Evolutionary conservation across 306 rosid species (phyloP).

Genomic region (Acacia crassicarpa): DNA sequence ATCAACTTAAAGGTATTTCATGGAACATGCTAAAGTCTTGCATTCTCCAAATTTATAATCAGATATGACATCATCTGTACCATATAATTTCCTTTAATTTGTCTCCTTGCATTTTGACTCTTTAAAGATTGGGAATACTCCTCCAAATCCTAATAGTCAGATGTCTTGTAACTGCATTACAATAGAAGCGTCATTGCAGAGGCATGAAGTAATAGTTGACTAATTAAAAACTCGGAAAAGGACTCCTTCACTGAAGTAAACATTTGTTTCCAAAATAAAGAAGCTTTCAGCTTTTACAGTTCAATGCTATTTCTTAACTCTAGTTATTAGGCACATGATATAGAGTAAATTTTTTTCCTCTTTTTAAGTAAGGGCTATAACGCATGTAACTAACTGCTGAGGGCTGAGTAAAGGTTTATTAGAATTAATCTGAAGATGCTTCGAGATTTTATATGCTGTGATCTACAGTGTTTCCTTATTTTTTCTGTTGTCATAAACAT

Average conservation of each 20-base stretch:
- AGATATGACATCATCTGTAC: neutral
- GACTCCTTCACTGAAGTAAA: neutral
- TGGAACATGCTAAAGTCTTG: slow-evolving; percentile 8
- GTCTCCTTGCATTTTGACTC: slow-evolving; percentile 6
- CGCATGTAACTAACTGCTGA: neutral
- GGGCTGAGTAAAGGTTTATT: neutral
- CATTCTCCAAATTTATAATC: slow-evolving; percentile 12
- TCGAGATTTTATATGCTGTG: neutral
- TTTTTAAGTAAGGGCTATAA: neutral
- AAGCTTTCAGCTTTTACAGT: neutral
- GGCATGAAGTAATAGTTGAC: neutral
- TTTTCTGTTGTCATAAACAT: neutral
- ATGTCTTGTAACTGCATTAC: slow-evolving; percentile 2
- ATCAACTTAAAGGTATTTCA: slow-evolving; percentile 80
- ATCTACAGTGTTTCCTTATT: neutral
- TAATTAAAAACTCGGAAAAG: neutral
- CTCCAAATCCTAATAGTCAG: neutral
- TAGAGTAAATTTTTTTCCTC: neutral
- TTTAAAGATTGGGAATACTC: slow-evolving; percentile 16
- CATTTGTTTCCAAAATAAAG: neutral
- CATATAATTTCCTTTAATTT: slow-evolving; percentile 5
- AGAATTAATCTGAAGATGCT: neutral
- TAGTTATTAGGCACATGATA: neutral
- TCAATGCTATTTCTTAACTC: slow-evolving; percentile 1
- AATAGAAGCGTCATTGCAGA: neutral